phyloP scores from a whole-genome alignment of 768 basidiomycete genomes.

The Rubroboletus satanas region DNA sequence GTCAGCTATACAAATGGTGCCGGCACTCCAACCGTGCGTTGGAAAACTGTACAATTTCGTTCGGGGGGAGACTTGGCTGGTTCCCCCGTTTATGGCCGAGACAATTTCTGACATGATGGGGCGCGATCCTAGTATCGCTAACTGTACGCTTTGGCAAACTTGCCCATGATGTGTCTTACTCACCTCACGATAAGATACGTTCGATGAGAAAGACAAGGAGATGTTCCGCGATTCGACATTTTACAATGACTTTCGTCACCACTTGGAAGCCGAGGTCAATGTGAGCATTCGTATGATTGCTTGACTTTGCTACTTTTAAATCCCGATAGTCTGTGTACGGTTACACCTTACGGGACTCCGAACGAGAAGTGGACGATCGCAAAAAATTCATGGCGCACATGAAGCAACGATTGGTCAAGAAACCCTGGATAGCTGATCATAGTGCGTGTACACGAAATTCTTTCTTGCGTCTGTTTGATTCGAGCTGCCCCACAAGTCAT shows the following conservation, averaged over 20 bases:
- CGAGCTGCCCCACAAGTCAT: slow-evolving; percentile 32
- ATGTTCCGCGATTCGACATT: slow-evolving; percentile 45
- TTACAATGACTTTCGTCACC: slow-evolving; percentile 47
- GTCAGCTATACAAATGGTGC: slow-evolving; percentile 58
- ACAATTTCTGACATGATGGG: slow-evolving; percentile 38
- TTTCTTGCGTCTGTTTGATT: not conserved
- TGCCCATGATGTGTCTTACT: not conserved
- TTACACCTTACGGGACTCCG: slow-evolving; percentile 40
- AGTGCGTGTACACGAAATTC: not conserved
- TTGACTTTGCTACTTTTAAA: not conserved
- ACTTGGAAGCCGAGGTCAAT: slow-evolving; percentile 48
- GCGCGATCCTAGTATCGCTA: slow-evolving; percentile 35
- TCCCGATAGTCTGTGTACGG: slow-evolving; percentile 29
- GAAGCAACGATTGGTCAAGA: slow-evolving; percentile 48
- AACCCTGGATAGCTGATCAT: slow-evolving; percentile 58
- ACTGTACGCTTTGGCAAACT: slow-evolving; percentile 33
- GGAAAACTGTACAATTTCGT: slow-evolving; percentile 51
- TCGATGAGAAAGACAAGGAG: slow-evolving; percentile 49
- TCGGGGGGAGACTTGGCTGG: slow-evolving; percentile 57
- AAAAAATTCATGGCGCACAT: slow-evolving; percentile 43
- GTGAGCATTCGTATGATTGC: not conserved
- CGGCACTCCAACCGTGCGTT: slow-evolving; percentile 52
- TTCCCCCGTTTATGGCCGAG: slow-evolving; percentile 41
- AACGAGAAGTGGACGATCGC: slow-evolving; percentile 30
- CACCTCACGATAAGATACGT: slow-evolving; percentile 20